Percentiles rank a stretch among this genome's conserved stretches.
Evolutionary conservation across 352 stramenopile species (phyloP).

Genomic region (Thalassiosira hispida): DNA sequence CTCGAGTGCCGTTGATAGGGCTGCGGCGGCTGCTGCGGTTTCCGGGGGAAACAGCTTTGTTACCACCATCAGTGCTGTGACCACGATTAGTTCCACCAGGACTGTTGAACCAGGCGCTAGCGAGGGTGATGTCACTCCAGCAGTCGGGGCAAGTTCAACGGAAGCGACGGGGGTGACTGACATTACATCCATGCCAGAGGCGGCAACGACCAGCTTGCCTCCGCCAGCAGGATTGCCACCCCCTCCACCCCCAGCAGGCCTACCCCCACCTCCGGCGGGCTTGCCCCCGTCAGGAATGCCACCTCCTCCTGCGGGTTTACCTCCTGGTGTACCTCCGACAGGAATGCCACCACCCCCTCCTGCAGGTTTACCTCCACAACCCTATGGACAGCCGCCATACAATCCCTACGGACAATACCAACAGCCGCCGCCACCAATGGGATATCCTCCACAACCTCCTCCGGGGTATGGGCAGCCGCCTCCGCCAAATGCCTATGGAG

Average conservation of each 20-base stretch:
- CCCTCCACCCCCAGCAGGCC: neutral
- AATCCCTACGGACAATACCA: slow-evolving; percentile 46
- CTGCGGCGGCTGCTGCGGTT: neutral
- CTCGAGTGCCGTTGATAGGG: neutral
- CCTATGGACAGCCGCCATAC: slow-evolving; percentile 15
- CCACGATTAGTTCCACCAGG: slow-evolving; percentile 26
- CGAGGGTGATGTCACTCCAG: neutral
- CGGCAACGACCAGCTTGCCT: neutral
- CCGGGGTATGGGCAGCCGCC: slow-evolving; percentile 17
- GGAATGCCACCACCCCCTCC: slow-evolving; percentile 11
- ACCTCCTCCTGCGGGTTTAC: slow-evolving; percentile 15
- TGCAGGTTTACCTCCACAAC: slow-evolving; percentile 21
- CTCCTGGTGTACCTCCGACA: slow-evolving; percentile 1
- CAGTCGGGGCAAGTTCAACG: neutral
- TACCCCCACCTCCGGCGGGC: slow-evolving; percentile 12
- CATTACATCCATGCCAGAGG: neutral
- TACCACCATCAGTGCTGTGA: slow-evolving; percentile 30
- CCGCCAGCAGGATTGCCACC: slow-evolving; percentile 17
- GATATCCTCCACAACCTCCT: slow-evolving; percentile 14
- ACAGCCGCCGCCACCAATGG: slow-evolving; percentile 28
- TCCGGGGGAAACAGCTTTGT: slow-evolving; percentile 11
- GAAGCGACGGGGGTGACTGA: slow-evolving; percentile 6
- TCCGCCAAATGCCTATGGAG: slow-evolving; percentile 14
- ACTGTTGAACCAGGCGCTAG: slow-evolving; percentile 1
- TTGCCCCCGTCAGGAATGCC: slow-evolving; percentile 8